phyloP scores from a whole-genome alignment of 1,284 basidiomycete species.

The Fomes fomentarius region DNA sequence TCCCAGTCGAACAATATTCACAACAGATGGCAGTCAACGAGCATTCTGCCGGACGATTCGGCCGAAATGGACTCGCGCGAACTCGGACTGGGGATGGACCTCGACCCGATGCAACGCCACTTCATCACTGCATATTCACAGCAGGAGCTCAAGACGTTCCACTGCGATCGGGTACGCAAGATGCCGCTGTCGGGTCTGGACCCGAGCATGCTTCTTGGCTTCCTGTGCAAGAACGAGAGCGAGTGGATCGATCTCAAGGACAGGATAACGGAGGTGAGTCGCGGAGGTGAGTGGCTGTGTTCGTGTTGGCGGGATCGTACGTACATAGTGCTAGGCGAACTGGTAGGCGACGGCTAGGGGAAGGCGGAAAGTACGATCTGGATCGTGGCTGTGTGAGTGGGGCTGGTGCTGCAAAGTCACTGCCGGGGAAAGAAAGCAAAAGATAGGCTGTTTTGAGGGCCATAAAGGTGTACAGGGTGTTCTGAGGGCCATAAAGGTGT shows the following conservation, averaged over 20 bases:
- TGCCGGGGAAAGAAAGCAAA: no score
- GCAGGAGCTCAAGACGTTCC: conserved; percentile 83
- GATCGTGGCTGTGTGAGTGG: no score
- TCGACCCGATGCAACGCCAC: conserved; percentile 56
- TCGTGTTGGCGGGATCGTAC: no score
- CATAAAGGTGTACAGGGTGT: no score
- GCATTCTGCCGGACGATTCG: conserved; percentile 34
- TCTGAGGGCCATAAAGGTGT: no score
- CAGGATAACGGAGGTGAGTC: conserved; percentile 67
- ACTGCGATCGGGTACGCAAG: conserved; percentile 92
- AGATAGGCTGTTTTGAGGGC: no score
- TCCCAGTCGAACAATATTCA: conserved; percentile 32
- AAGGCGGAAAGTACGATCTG: no score
- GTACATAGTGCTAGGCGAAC: no score
- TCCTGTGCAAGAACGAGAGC: conserved; percentile 79
- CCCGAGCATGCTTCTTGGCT: conserved; percentile 96
- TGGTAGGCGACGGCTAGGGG: no score
- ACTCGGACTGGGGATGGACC: conserved; percentile 37
- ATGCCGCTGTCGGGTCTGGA: conserved; percentile 92
- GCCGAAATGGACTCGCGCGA: conserved; percentile 43
- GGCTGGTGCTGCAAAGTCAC: no score
- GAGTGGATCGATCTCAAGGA: conserved; percentile 86
- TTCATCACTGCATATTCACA: conserved; percentile 65
- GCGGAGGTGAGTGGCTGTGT: no score
- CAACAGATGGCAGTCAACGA: conserved; percentile 37